phyloP scores from a whole-genome alignment of 495 filamentous ascomycete genomes.

The Cenococcum geophilum region DNA sequence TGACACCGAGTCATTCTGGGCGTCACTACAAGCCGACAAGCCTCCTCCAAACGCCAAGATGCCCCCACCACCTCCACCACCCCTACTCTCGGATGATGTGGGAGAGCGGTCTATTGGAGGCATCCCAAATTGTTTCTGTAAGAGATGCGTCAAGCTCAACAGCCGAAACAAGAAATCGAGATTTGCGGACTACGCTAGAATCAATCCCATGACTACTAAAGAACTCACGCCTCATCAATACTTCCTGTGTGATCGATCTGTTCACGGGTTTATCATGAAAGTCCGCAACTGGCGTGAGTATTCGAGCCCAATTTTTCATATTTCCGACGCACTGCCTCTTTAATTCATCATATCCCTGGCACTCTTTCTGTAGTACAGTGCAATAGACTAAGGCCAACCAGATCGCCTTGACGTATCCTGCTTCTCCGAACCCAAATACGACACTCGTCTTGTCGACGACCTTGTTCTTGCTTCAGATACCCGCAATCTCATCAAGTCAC shows the following conservation, averaged over 20 bases:
- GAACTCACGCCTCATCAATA: conserved; percentile 25
- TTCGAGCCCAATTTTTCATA: not conserved
- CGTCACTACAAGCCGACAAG: conserved; percentile 13
- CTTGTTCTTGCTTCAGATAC: conserved; percentile 13
- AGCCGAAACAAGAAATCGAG: conserved; percentile 9
- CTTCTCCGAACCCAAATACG: conserved; percentile 17
- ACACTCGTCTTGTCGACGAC: conserved; percentile 12
- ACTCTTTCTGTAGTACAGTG: not conserved
- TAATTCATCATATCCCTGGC: not conserved
- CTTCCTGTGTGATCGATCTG: conserved; percentile 22
- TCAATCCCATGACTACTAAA: conserved; percentile 16
- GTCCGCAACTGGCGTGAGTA: conserved; percentile 17
- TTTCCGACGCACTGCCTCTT: not conserved
- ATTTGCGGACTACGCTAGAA: conserved; percentile 25
- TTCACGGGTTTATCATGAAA: conserved; percentile 22
- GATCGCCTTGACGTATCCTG: conserved; percentile 13
- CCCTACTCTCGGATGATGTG: conserved; percentile 15
- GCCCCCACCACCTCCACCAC: conserved; percentile 11
- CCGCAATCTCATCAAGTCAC: conserved; percentile 4
- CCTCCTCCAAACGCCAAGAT: conserved; percentile 14
- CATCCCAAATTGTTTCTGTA: conserved; percentile 24
- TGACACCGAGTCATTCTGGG: conserved; percentile 18
- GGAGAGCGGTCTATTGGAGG: conserved; percentile 19
- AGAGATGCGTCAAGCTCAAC: conserved; percentile 19
- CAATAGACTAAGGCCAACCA: not conserved